A percentile compares a stretch with the other conserved stretches of the same genome.
Conservation (phyloP, 495 filamentous ascomycete genomes). For the Penicillium maclennaniae region DNA sequence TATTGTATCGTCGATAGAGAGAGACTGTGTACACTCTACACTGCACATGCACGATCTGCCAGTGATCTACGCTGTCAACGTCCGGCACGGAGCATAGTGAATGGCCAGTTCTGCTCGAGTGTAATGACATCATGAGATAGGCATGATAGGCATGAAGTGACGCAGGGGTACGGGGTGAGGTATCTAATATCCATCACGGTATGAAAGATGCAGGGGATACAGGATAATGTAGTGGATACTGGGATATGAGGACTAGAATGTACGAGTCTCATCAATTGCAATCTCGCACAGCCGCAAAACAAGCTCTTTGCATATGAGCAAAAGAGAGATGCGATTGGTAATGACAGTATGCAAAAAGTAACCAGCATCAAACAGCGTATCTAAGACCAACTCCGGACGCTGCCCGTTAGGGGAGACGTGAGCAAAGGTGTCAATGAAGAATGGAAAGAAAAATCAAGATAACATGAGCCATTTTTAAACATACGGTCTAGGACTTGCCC, state of each 20-base stretch:
- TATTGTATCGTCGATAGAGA: too few species aligned
- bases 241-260: neutral
- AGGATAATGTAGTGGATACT: too few species aligned
- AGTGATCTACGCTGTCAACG: conserved; percentile 1
- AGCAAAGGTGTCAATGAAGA: conserved; percentile 8
- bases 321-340: conserved; percentile 23
- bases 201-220: neutral
- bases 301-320: conserved; percentile 23
- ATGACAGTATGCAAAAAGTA: conserved; percentile 22
- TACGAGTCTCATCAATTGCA: conserved; percentile 13
- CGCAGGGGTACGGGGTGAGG: conserved; percentile 6
- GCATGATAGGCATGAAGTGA: conserved; percentile 1
- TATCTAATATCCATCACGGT: neutral
- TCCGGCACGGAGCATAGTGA: neutral
- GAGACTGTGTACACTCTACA: neutral
- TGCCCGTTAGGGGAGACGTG: neutral
- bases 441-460: conserved; percentile 9
- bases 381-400: conserved; percentile 28
- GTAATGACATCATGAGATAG: conserved; percentile 16
- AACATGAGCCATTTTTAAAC: conserved; percentile 29
- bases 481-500: conserved; percentile 38
- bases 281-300: conserved; percentile 7
- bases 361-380: conserved; percentile 27
- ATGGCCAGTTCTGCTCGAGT: neutral
- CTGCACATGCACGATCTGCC: neutral